Percentiles rank a stretch among this genome's conserved stretches.
Conservation (phyloP, 192 early-diverging fungal species). For the Funneliformis mosseae region DNA sequence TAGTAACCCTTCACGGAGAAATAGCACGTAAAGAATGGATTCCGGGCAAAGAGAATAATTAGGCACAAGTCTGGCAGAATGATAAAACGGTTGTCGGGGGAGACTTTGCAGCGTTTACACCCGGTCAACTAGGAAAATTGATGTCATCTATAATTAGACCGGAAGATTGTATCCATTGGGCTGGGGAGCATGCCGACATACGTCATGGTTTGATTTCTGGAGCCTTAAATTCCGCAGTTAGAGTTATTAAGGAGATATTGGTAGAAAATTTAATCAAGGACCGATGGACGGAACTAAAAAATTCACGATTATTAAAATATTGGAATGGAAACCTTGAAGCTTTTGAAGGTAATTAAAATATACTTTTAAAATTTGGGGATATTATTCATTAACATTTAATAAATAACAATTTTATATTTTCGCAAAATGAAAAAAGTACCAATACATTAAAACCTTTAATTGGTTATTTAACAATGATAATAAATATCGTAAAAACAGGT, state of each 20-base stretch:
- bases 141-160: slow-evolving; percentile 33
- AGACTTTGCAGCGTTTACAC: slow-evolving; percentile 18
- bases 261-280: slow-evolving; percentile 1
- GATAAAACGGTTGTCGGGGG: slow-evolving; percentile 37
- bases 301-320: slow-evolving; percentile 2
- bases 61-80: slow-evolving; percentile 29
- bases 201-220: slow-evolving; percentile 39
- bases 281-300: neutral
- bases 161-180: slow-evolving; percentile 32
- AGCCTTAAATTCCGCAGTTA: slow-evolving; percentile 37
- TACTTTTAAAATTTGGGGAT: too few relatives aligned
- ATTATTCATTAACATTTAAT: too few relatives aligned
- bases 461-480: too few relatives aligned
- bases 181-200: slow-evolving; percentile 42
- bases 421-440: too few relatives aligned
- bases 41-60: slow-evolving; percentile 23
- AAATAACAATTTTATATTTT: too few relatives aligned
- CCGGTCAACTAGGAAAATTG: slow-evolving; percentile 31
- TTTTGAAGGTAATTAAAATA: neutral
- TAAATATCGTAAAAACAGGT: too few relatives aligned
- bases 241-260: slow-evolving; percentile 2
- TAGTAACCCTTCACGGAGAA: slow-evolving; percentile 36
- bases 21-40: slow-evolving; percentile 30
- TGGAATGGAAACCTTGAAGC: slow-evolving; percentile 4
- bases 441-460: too few relatives aligned